Percentiles rank a stretch among this genome's conserved stretches.
phyloP scores from a whole-genome alignment of 805 yeast genomes.

The Candida piceae region DNA sequence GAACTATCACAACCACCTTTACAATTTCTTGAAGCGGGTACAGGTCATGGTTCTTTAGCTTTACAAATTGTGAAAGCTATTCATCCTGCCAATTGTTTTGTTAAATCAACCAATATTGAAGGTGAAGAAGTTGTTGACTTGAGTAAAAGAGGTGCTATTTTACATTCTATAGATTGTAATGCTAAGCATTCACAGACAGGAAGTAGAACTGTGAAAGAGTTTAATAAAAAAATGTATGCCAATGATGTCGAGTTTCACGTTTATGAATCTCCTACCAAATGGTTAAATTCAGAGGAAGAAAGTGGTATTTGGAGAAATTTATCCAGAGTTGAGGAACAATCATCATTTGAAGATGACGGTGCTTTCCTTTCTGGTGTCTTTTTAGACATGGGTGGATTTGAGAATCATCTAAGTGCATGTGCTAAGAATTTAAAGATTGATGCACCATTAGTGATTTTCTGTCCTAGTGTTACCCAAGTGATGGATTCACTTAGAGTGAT shows the following conservation, averaged over 20 bases:
- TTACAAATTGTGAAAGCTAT: slow-evolving; percentile 37
- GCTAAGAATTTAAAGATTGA: slow-evolving; percentile 34
- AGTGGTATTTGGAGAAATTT: slow-evolving; percentile 22
- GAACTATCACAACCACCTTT: slow-evolving; percentile 23
- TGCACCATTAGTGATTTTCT: slow-evolving; percentile 39
- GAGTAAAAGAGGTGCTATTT: slow-evolving; percentile 36
- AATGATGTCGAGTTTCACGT: slow-evolving; percentile 43
- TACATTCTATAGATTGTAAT: slow-evolving; percentile 42
- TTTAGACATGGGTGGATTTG: slow-evolving; percentile 43
- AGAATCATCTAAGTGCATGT: slow-evolving; percentile 30
- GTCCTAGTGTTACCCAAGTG: slow-evolving; percentile 46
- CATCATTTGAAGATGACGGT: slow-evolving; percentile 20
- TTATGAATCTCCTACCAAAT: slow-evolving; percentile 35
- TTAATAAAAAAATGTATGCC: slow-evolving; percentile 38
- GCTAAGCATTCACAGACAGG: slow-evolving; percentile 39
- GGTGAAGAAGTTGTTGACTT: slow-evolving; percentile 6
- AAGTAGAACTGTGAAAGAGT: slow-evolving; percentile 32
- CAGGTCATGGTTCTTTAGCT: slow-evolving; percentile 50
- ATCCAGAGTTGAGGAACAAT: slow-evolving; percentile 8
- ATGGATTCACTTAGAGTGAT: slow-evolving; percentile 34
- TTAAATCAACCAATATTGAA: slow-evolving; percentile 8
- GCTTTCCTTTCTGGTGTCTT: slow-evolving; percentile 40
- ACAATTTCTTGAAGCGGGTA: slow-evolving; percentile 48
- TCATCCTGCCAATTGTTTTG: slow-evolving; percentile 40
- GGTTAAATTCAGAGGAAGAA: slow-evolving; percentile 30